A percentile compares a stretch with the other conserved stretches of the same genome.
Conservation (phyloP, 2,329 filamentous ascomycete genomes). For the Aspergillus melleus region DNA sequence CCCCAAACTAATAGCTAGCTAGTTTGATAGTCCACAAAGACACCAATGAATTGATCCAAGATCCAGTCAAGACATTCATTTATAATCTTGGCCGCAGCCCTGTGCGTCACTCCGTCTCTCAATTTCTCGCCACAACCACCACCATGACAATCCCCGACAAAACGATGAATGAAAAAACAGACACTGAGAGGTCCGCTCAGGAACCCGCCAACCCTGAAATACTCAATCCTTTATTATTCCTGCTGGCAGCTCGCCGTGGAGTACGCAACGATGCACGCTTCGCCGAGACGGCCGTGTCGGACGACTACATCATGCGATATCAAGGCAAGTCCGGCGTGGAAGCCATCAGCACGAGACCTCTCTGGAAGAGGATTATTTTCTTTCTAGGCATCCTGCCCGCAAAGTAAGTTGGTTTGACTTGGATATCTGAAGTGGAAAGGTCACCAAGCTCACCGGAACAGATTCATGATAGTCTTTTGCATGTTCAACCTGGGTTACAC, state of each 20-base stretch:
- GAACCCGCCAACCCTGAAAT: not conserved
- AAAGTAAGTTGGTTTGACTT: not conserved
- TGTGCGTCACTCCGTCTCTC: not conserved
- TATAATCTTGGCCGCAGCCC: not conserved
- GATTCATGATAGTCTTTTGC: not conserved
- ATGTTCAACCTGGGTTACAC: not conserved
- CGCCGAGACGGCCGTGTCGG: not conserved
- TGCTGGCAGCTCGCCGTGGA: constrained; percentile 8
- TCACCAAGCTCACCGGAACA: not conserved
- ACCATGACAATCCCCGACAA: not conserved
- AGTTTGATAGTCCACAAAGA: no score
- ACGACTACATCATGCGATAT: not conserved
- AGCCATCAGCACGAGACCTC: not conserved
- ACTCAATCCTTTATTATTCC: constrained; percentile 1
- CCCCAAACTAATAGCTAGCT: not conserved
- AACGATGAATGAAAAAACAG: not conserved
- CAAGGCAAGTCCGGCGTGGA: constrained; percentile 1
- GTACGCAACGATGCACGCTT: not conserved
- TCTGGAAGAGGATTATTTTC: not conserved
- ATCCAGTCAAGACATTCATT: not conserved
- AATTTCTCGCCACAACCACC: not conserved
- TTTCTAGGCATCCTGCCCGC: not conserved
- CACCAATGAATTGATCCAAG: not conserved
- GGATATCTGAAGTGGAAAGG: not conserved
- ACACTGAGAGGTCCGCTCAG: not conserved